These are phyloP conservation scores for Ceratocystis lukuohia DNA, from an alignment of 2,329 filamentous ascomycete species.

Conservation along the genomic window DNA sequence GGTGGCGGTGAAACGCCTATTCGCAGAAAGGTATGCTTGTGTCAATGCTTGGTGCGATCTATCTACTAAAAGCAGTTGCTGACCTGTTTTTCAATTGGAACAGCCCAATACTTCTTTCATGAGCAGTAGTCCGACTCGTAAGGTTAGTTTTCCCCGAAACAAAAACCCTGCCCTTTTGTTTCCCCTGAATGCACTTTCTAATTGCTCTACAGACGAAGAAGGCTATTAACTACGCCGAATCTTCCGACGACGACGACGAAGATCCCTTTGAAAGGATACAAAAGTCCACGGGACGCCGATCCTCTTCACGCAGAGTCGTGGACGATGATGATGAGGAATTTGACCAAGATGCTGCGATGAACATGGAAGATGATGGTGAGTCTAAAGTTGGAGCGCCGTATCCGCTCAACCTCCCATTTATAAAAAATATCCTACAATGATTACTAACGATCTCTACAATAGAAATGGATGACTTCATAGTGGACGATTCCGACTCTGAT, in stretches of 20 bases:
- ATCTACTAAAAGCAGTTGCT: background rate
- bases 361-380: conserved; percentile 49
- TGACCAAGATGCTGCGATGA: conserved; percentile 39
- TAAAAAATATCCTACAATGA: conserved; percentile 9
- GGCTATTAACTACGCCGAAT: conserved; percentile 68
- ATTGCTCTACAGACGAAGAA: conserved; percentile 34
- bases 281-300: conserved; percentile 26
- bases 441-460: conserved; percentile 26
- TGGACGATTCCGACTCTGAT: conserved; percentile 76
- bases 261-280: conserved; percentile 30
- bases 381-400: background rate
- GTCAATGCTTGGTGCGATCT: background rate
- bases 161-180: background rate
- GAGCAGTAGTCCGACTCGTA: conserved; percentile 63
- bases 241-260: conserved; percentile 66
- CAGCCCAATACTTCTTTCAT: conserved; percentile 29
- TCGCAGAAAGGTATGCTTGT: conserved; percentile 21
- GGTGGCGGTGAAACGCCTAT: background rate
- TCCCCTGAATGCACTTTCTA: background rate
- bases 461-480: conserved; percentile 80
- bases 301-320: conserved; percentile 44
- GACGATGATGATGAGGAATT: conserved; percentile 57
- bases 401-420: too few species aligned
- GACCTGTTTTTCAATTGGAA: background rate
- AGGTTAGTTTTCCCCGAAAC: conserved; percentile 37